A percentile compares a stretch with the other conserved stretches of the same genome.
Evolutionary conservation across 2,329 filamentous ascomycete genomes (phyloP).

Genomic region (Pezizomycotina sp.): DNA sequence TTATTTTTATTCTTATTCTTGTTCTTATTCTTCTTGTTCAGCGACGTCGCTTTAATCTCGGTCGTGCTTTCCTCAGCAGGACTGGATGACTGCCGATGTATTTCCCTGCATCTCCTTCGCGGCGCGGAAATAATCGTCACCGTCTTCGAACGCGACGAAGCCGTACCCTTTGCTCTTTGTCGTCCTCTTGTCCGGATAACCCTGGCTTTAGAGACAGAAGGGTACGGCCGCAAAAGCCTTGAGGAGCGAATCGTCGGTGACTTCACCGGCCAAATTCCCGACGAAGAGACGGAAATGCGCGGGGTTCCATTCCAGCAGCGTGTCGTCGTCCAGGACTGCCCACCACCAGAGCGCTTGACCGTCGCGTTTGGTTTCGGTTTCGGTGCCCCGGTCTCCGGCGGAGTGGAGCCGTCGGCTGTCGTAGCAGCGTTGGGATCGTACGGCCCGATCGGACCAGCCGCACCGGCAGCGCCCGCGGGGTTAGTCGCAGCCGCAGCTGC

Average conservation of each 20-base stretch:
- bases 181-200: slow-evolving; percentile 92
- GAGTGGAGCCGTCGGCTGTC: slow-evolving; percentile 26
- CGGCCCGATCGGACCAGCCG: slow-evolving; percentile 21
- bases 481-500: slow-evolving; percentile 33
- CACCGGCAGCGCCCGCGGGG: slow-evolving; percentile 29
- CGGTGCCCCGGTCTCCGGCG: slow-evolving; percentile 34
- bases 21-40: slow-evolving; percentile 44
- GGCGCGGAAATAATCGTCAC: slow-evolving; percentile 90
- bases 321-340: slow-evolving; percentile 79
- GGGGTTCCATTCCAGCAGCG: slow-evolving; percentile 88
- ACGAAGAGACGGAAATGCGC: slow-evolving; percentile 89
- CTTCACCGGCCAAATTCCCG: slow-evolving; percentile 90
- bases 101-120: slow-evolving; percentile 98
- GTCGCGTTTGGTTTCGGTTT: slow-evolving; percentile 56
- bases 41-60: slow-evolving; percentile 65
- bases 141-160: slow-evolving; percentile 88
- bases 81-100: slow-evolving; percentile 97
- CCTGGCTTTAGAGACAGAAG: slow-evolving; percentile 76
- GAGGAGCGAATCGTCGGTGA: slow-evolving; percentile 83
- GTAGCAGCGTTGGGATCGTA: slow-evolving; percentile 20
- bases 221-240: slow-evolving; percentile 86
- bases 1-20: slow-evolving; percentile 25
- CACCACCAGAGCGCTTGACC: slow-evolving; percentile 72
- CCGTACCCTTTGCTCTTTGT: slow-evolving; percentile 93
- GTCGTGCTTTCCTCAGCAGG: slow-evolving; percentile 74